Conservation (phyloP, 2,329 filamentous ascomycete species). For the Tolypocladium pustulatum region DNA sequence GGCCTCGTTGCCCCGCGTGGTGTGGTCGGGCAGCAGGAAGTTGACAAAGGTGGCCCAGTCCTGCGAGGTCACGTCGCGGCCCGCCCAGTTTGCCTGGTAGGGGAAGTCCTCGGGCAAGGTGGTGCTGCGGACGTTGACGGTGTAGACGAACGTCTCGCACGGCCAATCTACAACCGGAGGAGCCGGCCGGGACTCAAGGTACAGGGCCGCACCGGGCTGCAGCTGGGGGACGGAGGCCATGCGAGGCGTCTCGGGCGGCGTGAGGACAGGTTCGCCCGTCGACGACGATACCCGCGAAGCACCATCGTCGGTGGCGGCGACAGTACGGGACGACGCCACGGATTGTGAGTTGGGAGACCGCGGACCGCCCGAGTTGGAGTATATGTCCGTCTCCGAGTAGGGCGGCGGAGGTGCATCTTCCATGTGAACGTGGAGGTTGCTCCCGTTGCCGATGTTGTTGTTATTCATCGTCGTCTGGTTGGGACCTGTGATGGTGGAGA, state of each 20-base stretch:
- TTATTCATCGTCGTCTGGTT: conserved; percentile 5
- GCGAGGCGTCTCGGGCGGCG: conserved; percentile 38
- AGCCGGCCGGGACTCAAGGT: conserved; percentile 35
- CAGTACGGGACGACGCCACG: conserved; percentile 12
- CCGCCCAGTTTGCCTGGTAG: conserved; percentile 25
- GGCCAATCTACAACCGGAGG: conserved; percentile 6
- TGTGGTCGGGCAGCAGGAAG: conserved; percentile 40
- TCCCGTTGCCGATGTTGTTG: conserved; percentile 5
- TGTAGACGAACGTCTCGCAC: conserved; percentile 19
- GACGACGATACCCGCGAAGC: conserved; percentile 28
- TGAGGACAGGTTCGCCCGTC: conserved; percentile 37
- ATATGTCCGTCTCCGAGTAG: conserved; percentile 47
- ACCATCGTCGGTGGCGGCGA: conserved; percentile 22
- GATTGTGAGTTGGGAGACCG: conserved; percentile 12
- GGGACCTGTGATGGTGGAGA: neutral
- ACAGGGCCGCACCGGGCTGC: conserved; percentile 16
- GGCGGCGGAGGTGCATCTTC: conserved; percentile 41
- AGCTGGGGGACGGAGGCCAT: conserved; percentile 12
- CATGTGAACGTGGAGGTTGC: conserved; percentile 8
- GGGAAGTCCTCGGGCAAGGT: conserved; percentile 34
- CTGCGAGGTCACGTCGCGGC: conserved; percentile 34
- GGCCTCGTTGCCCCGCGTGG: conserved; percentile 30
- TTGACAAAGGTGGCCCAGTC: conserved; percentile 53
- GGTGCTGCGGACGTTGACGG: conserved; percentile 20
- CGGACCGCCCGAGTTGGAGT: conserved; percentile 28